Base-by-base conservation (phyloP, 306 rosid species). In the Prunus fruticosa region DNA sequence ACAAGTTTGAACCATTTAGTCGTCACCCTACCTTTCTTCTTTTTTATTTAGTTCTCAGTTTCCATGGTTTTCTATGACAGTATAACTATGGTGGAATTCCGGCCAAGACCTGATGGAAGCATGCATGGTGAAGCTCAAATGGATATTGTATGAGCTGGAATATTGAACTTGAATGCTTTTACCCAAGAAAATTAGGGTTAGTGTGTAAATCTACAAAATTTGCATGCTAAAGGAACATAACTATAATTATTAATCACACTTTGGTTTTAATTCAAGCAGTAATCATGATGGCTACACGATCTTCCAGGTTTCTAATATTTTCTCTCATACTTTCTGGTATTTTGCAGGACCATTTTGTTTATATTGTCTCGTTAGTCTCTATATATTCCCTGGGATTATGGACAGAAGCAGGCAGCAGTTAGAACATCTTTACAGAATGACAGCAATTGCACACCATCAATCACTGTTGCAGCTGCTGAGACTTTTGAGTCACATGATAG, bases 1-100 rank as follows among this genome's bases (percentile, higher is more conserved):
- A 10, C 10, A 70, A 52, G 12, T 53, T 53, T 20, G 47, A n/a
- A 71, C 51, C 64, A 2, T 54, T 53, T 53, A 28, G 49, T 70
- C 13, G 7, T 70, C 28, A 19, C 25, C 20, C 14, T 18, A 16
- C 61, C 45, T 9, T 69, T 68, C 57, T 27, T 70, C 10, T n/a
- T 51, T 14, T 28, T 52, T 3, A 20, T 38, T 20, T 54, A n/a
- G 18, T n/a, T 54, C 75, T 71, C 34, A 34, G 75, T 34, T 11
- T 3, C 16, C 47, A 56, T 78, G 38, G 52, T 58, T 77, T 71
- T 43, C 81, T 52, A 73, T 78, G 64, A 63, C 76, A 95, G 98
- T 88, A 89, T 85, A 92, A 95, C 82, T 90, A 90, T 45, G 97
- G 98, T 58, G 97, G 96, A 86, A 92, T 95, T 81, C 96, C 90